These are phyloP conservation scores for Fusarium duplospermum DNA, from an alignment of 2,329 filamentous ascomycete species.

Conservation along the genomic window DNA sequence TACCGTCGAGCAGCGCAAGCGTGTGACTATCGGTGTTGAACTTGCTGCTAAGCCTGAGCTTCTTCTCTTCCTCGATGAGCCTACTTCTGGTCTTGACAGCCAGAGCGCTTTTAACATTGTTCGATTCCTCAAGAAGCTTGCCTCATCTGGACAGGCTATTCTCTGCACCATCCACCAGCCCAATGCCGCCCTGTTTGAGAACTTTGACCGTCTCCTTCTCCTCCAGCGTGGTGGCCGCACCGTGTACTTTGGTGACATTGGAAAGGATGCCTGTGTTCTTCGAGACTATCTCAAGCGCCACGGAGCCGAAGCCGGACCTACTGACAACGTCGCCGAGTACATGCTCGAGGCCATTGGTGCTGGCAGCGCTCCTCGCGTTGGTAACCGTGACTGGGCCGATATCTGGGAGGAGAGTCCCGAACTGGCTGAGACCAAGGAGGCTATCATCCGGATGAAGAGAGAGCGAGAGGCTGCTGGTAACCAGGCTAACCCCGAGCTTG, in stretches of 20 bases:
- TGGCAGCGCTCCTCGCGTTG: conserved; percentile 77
- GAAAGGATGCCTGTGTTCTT: conserved; percentile 77
- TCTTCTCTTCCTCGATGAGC: conserved; percentile 82
- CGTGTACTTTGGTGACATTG: conserved; percentile 89
- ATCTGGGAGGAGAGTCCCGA: conserved; percentile 82
- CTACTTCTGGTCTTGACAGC: conserved; percentile 74
- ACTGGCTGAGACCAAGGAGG: conserved; percentile 72
- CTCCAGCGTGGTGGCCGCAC: conserved; percentile 82
- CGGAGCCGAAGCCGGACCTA: conserved; percentile 68
- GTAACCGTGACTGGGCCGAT: conserved; percentile 82
- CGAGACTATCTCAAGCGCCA: conserved; percentile 71
- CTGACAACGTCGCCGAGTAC: conserved; percentile 76
- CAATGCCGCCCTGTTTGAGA: conserved; percentile 86
- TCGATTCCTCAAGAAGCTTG: conserved; percentile 80
- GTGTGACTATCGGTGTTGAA: conserved; percentile 93
- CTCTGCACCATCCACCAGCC: conserved; percentile 94
- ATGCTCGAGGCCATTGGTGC: conserved; percentile 89
- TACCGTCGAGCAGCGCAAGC: conserved; percentile 74
- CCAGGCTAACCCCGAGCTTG: conserved; percentile 61
- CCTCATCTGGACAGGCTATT: conserved; percentile 85
- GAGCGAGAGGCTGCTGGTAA: conserved; percentile 59
- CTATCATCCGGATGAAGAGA: conserved; percentile 75
- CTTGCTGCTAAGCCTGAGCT: conserved; percentile 84
- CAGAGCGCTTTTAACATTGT: conserved; percentile 81
- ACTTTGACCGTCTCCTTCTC: conserved; percentile 85